phyloP scores from a whole-genome alignment of 2,329 filamentous ascomycete species.

The Dothideomycetidae sp. region DNA sequence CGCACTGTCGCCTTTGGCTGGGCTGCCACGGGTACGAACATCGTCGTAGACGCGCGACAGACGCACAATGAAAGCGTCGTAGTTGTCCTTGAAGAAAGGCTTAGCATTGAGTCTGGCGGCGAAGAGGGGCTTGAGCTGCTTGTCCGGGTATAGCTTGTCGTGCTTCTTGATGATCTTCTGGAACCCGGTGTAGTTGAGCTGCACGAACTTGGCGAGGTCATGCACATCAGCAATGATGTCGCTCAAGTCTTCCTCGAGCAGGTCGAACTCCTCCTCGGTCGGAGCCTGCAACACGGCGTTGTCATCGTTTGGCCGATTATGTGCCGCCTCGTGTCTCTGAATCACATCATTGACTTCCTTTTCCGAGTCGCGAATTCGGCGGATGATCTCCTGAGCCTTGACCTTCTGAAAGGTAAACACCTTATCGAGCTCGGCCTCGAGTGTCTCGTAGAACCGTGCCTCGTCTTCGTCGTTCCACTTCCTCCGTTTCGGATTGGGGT shows the following conservation, averaged over 20 bases:
- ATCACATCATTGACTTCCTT: constrained; percentile 83
- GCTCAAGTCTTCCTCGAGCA: constrained; percentile 86
- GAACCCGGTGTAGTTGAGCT: constrained; percentile 96
- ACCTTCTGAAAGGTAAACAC: constrained; percentile 96
- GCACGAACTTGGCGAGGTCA: constrained; percentile 93
- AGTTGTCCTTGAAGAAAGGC: constrained; percentile 98
- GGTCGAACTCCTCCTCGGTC: constrained; percentile 81
- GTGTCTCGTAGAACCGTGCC: constrained; percentile 67
- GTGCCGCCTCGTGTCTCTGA: constrained; percentile 41
- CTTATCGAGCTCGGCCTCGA: constrained; percentile 90
- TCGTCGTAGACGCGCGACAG: constrained; percentile 91
- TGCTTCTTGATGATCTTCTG: constrained; percentile 99
- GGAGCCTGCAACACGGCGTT: constrained; percentile 34
- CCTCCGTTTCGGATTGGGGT: constrained; percentile 30
- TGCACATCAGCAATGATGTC: constrained; percentile 98
- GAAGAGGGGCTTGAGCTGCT: constrained; percentile 92
- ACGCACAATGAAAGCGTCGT: constrained; percentile 88
- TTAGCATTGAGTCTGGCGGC: constrained; percentile 87
- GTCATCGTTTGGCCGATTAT: constrained; percentile 18
- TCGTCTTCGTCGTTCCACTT: constrained; percentile 89
- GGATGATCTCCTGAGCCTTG: constrained; percentile 89
- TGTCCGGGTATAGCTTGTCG: constrained; percentile 43
- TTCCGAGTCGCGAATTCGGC: constrained; percentile 76
- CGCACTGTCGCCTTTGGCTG: constrained; percentile 77
- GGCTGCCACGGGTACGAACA: constrained; percentile 83